phyloP scores from a whole-genome alignment of 2,329 filamentous ascomycete genomes.

The Diaporthe sp. region DNA sequence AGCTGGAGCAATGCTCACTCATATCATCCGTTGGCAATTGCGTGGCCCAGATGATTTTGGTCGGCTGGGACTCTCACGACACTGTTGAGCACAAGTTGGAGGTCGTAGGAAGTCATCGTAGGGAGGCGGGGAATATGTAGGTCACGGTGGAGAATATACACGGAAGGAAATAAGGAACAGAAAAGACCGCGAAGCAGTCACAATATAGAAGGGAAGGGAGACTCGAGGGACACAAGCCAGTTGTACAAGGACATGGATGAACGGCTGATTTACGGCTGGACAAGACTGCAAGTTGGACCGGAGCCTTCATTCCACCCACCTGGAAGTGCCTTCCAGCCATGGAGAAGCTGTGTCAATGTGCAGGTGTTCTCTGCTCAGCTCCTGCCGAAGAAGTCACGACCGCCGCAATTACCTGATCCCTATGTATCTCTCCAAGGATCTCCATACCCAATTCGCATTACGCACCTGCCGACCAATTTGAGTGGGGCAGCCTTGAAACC shows the following conservation, averaged over 20 bases:
- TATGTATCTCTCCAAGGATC: neutral
- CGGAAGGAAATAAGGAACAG: conserved; percentile 17
- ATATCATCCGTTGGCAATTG: conserved; percentile 22
- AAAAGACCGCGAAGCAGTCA: conserved; percentile 25
- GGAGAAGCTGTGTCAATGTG: neutral
- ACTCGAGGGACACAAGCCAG: neutral
- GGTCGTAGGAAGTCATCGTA: conserved; percentile 37
- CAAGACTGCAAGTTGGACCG: neutral
- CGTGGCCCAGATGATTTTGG: conserved; percentile 11
- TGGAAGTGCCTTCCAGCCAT: neutral
- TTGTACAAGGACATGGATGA: too few species aligned
- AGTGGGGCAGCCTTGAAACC: too few species aligned
- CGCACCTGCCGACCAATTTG: neutral
- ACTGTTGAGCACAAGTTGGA: conserved; percentile 35
- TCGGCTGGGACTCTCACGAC: conserved; percentile 34
- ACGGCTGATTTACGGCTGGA: neutral
- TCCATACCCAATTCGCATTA: neutral
- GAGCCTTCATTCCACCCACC: neutral
- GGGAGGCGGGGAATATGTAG: conserved; percentile 19
- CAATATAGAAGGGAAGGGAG: neutral
- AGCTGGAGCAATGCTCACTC: conserved; percentile 1
- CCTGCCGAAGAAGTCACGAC: neutral
- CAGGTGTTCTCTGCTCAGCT: neutral
- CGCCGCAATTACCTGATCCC: neutral
- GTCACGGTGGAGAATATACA: neutral